Conservation (phyloP, 208 protist genomes). For the Wallacemonas sp. region DNA sequence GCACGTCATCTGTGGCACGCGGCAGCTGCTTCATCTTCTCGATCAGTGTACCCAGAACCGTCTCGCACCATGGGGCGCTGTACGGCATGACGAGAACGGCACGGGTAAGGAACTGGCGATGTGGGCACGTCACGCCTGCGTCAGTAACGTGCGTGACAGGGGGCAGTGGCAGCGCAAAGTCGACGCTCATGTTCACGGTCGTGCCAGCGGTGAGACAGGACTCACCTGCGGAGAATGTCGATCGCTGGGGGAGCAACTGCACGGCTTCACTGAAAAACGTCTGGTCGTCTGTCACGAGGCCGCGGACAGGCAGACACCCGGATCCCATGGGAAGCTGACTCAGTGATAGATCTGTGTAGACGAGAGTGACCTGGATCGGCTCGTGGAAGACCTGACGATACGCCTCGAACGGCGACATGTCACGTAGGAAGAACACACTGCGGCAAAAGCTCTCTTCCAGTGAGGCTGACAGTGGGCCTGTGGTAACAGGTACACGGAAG, state of each 20-base stretch:
- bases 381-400: conserved; percentile 7
- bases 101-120: conserved; percentile 56
- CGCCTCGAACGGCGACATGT: conserved; percentile 25
- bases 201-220: conserved; percentile 55
- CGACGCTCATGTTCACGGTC: conserved; percentile 46
- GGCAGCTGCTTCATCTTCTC: conserved; percentile 18
- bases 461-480: background rate
- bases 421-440: conserved; percentile 16
- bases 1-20: conserved; percentile 35
- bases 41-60: conserved; percentile 50
- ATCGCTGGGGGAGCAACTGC: conserved; percentile 36
- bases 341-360: conserved; percentile 18
- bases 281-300: conserved; percentile 41
- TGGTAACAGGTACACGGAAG: background rate
- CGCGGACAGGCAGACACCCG: conserved; percentile 52
- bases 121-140: conserved; percentile 26
- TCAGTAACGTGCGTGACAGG: conserved; percentile 57
- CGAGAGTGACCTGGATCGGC: conserved; percentile 19
- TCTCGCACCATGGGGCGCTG: conserved; percentile 41
- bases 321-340: conserved; percentile 38
- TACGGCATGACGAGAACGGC: conserved; percentile 76
- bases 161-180: conserved; percentile 67
- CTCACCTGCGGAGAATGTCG: conserved; percentile 16
- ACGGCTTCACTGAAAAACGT: conserved; percentile 41
- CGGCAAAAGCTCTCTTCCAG: conserved; percentile 11